Evolutionary conservation across 805 yeast genomes (phyloP).

Genomic region (Zygosaccharomyces pseudorouxii): DNA sequence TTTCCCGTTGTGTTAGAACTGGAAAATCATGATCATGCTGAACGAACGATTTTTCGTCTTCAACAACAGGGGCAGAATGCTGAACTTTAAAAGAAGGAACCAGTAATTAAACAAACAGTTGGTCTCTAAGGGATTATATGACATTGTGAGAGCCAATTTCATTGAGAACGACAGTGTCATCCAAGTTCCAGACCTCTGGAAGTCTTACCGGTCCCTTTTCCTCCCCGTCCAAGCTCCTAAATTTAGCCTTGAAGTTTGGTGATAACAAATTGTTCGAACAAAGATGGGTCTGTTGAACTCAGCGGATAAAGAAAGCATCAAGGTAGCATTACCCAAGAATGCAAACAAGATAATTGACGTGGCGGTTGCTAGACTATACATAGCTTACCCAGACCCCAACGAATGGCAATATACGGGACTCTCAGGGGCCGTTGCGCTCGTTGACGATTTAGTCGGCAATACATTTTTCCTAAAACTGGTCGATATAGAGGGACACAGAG

Average conservation of each 20-base stretch:
- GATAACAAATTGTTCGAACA: background rate
- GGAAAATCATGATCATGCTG: background rate
- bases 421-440: slow-evolving; percentile 79
- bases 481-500: slow-evolving; percentile 74
- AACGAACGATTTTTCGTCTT: background rate
- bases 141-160: background rate
- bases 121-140: background rate
- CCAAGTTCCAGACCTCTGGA: background rate
- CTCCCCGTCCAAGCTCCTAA: background rate
- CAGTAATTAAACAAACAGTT: slow-evolving; percentile 3
- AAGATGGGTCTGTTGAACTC: slow-evolving; percentile 41
- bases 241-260: background rate
- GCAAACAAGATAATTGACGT: slow-evolving; percentile 86
- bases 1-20: background rate
- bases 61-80: slow-evolving; percentile 4
- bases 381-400: slow-evolving; percentile 79
- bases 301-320: slow-evolving; percentile 82
- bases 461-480: slow-evolving; percentile 87
- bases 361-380: slow-evolving; percentile 81
- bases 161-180: background rate
- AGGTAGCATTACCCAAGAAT: slow-evolving; percentile 82
- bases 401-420: slow-evolving; percentile 87
- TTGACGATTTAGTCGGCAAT: slow-evolving; percentile 91
- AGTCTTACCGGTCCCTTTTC: background rate
- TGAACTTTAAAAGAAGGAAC: slow-evolving; percentile 1